Evolutionary conservation across 2,329 filamentous ascomycete genomes (phyloP).

Genomic region (Colletotrichum sp.): DNA sequence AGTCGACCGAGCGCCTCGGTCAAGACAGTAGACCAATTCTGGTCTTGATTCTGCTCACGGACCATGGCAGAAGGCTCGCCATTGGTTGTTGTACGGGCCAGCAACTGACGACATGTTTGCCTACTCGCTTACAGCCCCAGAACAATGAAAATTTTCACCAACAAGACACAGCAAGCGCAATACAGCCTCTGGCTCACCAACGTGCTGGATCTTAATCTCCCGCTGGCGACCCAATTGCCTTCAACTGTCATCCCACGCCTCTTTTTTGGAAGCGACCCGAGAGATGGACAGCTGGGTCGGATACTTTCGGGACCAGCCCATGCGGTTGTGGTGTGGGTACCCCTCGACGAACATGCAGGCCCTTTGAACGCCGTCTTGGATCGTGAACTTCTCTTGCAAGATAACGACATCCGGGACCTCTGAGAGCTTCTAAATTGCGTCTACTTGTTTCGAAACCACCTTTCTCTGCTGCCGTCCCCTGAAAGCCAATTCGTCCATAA

Average conservation of each 20-base stretch:
- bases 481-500: not conserved
- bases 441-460: not conserved
- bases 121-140: not conserved
- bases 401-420: conserved; percentile 13
- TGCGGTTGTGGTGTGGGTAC: not conserved
- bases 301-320: conserved; percentile 15
- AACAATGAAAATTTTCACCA: not conserved
- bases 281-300: not conserved
- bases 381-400: conserved; percentile 2
- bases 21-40: not conserved
- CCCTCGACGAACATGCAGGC: not conserved
- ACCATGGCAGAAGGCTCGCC: not conserved
- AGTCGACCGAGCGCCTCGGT: not conserved
- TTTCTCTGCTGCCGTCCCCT: not conserved
- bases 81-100: not conserved
- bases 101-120: not conserved
- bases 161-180: not conserved
- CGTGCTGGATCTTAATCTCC: not conserved
- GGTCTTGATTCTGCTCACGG: not conserved
- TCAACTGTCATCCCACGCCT: not conserved
- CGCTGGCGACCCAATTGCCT: not conserved
- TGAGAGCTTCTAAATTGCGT: not conserved
- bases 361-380: not conserved
- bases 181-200: not conserved
- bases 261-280: not conserved